Evolutionary conservation across 805 yeast species (phyloP), one percentile per base, ranked within the genome.

Genomic region (Torulaspora gathmanii): DNA sequence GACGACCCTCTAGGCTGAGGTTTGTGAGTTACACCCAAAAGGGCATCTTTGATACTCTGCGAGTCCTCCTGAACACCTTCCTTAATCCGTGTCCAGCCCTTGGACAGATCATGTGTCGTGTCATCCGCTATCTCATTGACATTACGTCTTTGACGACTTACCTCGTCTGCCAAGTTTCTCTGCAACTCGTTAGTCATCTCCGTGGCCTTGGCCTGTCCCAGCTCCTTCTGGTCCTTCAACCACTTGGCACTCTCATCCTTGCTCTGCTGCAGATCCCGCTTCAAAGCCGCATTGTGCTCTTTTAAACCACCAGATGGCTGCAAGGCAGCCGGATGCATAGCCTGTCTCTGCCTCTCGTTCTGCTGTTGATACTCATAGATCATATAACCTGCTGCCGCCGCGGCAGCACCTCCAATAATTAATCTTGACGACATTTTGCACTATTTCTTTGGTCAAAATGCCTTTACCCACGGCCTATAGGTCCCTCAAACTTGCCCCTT

Each of bases 321-420:
- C 15, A 41, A 37, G 16, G 46, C 27, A 5, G 44, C 46, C 11
- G 50, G 51, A 33, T 46, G 38, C 27, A 43, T 20, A 37, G 40
- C 49, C 36, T 47, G 55, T 46, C 43, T 55, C 42, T 51, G 56
- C 31, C 46, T 50, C 30, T 50, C 51, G 34, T 50, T 47, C 28
- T 53, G 57, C 26, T 46, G 48, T 33, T 49, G 55, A 40, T 56
- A 53, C 46, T 58, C 61, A 45, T 58, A 58, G 13, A 52, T 42
- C 36, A 56, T 46, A 13, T 57, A 57, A 16, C 60, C 61, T 8
- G 63, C 57, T n/a, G 61, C 56, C 1, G 55, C 52, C 3, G 51
- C 54, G 15, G 61, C 64, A 22, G 55, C 60, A 15, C 61, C 53
- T 12, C 62, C 61, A 31, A 59, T 42, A 16, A 59, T 45, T 33